A percentile compares a stretch with the other conserved stretches of the same genome.
phyloP scores from a whole-genome alignment of 2,329 filamentous ascomycete species.

The Hawksworthiomyces lignivorus region DNA sequence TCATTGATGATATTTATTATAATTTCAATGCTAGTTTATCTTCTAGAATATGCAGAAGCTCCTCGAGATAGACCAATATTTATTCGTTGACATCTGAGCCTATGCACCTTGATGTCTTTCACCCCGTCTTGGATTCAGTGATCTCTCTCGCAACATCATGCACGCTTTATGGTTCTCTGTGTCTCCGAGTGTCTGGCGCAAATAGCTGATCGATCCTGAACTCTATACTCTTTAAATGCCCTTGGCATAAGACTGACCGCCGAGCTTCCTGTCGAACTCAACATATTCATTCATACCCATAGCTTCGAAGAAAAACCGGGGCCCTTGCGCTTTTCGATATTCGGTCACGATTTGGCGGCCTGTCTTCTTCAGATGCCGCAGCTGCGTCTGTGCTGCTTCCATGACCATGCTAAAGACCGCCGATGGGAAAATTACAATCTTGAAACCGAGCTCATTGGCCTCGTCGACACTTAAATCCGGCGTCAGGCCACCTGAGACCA shows the following conservation, averaged over 20 bases:
- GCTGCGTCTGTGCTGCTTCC: constrained; percentile 21
- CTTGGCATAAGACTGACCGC: constrained; percentile 1
- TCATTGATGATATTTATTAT: no score
- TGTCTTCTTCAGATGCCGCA: constrained; percentile 19
- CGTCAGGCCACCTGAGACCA: constrained; percentile 25
- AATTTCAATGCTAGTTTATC: no score
- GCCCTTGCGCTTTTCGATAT: constrained; percentile 19
- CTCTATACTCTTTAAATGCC: not conserved
- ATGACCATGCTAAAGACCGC: constrained; percentile 24
- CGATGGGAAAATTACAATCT: constrained; percentile 26
- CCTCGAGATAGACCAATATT: no score
- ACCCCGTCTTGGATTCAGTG: no score
- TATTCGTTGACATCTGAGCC: no score
- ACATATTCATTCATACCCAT: constrained; percentile 22
- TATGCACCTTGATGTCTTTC: no score
- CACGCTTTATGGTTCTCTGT: no score
- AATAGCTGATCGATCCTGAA: no score
- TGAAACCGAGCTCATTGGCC: constrained; percentile 23
- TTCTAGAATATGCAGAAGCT: no score
- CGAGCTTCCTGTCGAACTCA: constrained; percentile 18
- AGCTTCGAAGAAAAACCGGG: constrained; percentile 23
- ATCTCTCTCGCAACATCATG: no score
- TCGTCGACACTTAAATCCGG: constrained; percentile 21
- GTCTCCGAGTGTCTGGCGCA: no score
- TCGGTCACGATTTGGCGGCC: constrained; percentile 22